Conservation (phyloP, 495 filamentous ascomycete species). For the Zalerion maritima region DNA sequence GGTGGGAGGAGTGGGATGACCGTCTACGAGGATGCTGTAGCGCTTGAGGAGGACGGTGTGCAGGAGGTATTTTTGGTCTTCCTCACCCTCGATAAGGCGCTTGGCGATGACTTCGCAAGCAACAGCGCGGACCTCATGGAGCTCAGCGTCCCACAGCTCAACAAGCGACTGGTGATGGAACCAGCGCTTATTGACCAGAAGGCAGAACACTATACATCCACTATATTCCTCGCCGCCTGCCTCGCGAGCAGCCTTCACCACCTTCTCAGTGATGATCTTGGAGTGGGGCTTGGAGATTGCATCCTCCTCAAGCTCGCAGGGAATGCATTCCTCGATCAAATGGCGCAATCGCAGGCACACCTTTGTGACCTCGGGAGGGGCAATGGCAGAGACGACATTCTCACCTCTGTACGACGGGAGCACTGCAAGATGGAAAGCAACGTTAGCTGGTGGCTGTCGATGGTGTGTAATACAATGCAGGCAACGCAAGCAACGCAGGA, state of each 20-base stretch:
- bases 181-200: constrained; percentile 84
- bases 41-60: constrained; percentile 77
- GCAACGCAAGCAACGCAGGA: not conserved
- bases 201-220: constrained; percentile 66
- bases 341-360: constrained; percentile 79
- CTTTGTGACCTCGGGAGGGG: constrained; percentile 62
- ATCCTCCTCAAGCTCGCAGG: constrained; percentile 67
- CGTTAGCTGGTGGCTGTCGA: constrained; percentile 7
- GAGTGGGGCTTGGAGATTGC: constrained; percentile 66
- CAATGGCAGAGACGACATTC: constrained; percentile 43
- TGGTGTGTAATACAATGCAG: not conserved
- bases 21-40: constrained; percentile 66
- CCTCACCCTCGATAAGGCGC: constrained; percentile 67
- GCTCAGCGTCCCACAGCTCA: constrained; percentile 83
- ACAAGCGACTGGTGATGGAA: constrained; percentile 65
- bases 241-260: constrained; percentile 60
- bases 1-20: constrained; percentile 51
- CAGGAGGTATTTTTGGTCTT: constrained; percentile 60
- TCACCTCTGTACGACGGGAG: constrained; percentile 46
- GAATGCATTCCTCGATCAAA: constrained; percentile 76
- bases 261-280: constrained; percentile 62
- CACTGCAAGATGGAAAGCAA: constrained; percentile 22
- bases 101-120: constrained; percentile 98
- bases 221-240: constrained; percentile 65
- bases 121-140: constrained; percentile 61